phyloP scores from a whole-genome alignment of 768 basidiomycete species.

The Atractiella rhizophila region DNA sequence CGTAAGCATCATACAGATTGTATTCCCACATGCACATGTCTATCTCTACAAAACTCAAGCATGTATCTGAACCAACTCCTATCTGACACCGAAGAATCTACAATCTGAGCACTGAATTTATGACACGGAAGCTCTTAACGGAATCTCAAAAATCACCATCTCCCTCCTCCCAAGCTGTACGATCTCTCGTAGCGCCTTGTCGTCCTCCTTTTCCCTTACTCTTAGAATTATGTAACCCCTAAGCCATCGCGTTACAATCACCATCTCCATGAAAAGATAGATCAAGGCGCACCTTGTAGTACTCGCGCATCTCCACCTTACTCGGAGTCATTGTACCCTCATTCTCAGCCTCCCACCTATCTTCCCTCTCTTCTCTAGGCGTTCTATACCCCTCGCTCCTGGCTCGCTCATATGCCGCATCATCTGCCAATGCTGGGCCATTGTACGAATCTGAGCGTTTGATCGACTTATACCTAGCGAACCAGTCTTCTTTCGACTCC shows the following conservation, averaged over 20 bases:
- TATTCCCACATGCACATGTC: too few relatives aligned
- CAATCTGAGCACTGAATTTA: too few relatives aligned
- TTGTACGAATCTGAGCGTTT: constrained; percentile 11
- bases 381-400: constrained; percentile 10
- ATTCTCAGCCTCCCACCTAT: constrained; percentile 13
- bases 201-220: constrained; percentile 7
- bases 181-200: neutral
- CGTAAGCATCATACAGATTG: too few relatives aligned
- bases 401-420: constrained; percentile 5
- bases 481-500: constrained; percentile 16
- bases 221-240: constrained; percentile 13
- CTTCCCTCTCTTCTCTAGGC: constrained; percentile 14
- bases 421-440: constrained; percentile 1
- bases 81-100: too few relatives aligned
- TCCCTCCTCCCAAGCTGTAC: constrained; percentile 2
- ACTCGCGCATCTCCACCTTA: constrained; percentile 14
- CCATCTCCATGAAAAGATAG: neutral
- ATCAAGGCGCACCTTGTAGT: constrained; percentile 13
- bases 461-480: constrained; percentile 10
- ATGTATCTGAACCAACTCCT: too few relatives aligned
- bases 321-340: constrained; percentile 1
- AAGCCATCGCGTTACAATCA: neutral
- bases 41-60: too few relatives aligned
- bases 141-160: constrained; percentile 6
- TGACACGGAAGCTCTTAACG: too few relatives aligned